Evolutionary conservation across 2,329 filamentous ascomycete species (phyloP).

Genomic region (Pseudocercospora vitis): DNA sequence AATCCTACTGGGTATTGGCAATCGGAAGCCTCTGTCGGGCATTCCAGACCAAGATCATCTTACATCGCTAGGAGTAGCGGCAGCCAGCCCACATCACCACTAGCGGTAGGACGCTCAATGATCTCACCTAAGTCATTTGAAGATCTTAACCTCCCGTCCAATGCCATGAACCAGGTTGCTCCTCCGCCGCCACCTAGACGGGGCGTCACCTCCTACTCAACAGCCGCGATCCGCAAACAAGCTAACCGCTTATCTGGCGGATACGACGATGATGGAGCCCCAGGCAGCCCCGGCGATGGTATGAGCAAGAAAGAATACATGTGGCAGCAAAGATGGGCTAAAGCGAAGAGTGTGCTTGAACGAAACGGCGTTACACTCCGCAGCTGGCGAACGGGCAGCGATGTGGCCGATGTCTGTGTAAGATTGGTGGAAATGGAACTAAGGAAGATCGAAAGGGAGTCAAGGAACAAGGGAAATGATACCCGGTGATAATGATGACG

Average conservation of each 20-base stretch:
- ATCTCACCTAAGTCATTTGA: conserved; percentile 24
- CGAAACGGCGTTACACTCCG: conserved; percentile 66
- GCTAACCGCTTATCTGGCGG: conserved; percentile 39
- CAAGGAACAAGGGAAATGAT: conserved; percentile 15
- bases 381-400: conserved; percentile 70
- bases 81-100: conserved; percentile 22
- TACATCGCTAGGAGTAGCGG: conserved; percentile 4
- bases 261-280: conserved; percentile 31
- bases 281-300: conserved; percentile 36
- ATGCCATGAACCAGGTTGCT: conserved; percentile 18
- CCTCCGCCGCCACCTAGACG: conserved; percentile 33
- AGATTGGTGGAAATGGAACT: conserved; percentile 61
- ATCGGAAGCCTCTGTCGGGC: conserved; percentile 14
- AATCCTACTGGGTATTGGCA: conserved; percentile 20
- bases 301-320: conserved; percentile 69
- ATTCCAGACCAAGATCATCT: conserved; percentile 12
- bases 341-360: conserved; percentile 65
- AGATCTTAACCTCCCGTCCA: conserved; percentile 21
- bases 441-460: conserved; percentile 40
- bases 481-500: no score
- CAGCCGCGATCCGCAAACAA: conserved; percentile 25
- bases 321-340: conserved; percentile 67
- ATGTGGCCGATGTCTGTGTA: conserved; percentile 67
- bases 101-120: conserved; percentile 17
- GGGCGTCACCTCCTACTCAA: conserved; percentile 34